Evolutionary conservation across 2,329 filamentous ascomycete genomes (phyloP), one percentile per base, ranked within the genome.

Genomic region (Aureobasidium sp.): DNA sequence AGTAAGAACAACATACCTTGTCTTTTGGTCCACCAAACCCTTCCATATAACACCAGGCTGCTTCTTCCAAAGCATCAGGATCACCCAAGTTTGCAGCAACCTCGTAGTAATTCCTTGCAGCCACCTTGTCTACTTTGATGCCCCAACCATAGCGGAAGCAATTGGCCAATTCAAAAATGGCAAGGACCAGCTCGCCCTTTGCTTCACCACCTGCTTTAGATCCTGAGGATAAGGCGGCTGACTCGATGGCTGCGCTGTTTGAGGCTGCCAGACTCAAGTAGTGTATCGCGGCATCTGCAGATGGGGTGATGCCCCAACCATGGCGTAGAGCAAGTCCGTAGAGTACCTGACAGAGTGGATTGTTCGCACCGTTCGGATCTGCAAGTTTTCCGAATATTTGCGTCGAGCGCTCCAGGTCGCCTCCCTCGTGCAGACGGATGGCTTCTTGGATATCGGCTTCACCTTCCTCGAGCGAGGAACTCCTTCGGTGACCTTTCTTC

Each of bases 1-100:
- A 41, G 15, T 9, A n/a, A 59, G 62, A 64, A 49, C 54, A 62
- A 84, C 90, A 76, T 81, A 97, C 93, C 89, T 96, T 97, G 79
- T 99, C 92, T 75, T 97, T 99, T 75, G 91, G 94, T 71, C 91
- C 93, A 37, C 94, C 94, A 75, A 96, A 96, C n/a, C 94, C 94
- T 72, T 97, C 89, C 32, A 95, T 76, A 80, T 94, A 97, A 78
- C 94, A 99, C 91, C 91, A 96, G 39, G 87, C 94, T 59, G 88
- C 88, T 75, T 97, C 93, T 72, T 97, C 96, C 92, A 97, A 96
- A 62, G 92, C 94, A 78, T 99, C 94, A 48, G 90, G 90, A 75
- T 99, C 94, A 64, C 94, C 94, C 67, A 99, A 78, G 73, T 99
- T 97, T 64, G 94, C 94, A 32, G 94, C 94, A 10, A 93, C 97